These are phyloP conservation scores for Gymnopilus junonius DNA, from an alignment of 768 basidiomycete genomes.

Conservation along the genomic window DNA sequence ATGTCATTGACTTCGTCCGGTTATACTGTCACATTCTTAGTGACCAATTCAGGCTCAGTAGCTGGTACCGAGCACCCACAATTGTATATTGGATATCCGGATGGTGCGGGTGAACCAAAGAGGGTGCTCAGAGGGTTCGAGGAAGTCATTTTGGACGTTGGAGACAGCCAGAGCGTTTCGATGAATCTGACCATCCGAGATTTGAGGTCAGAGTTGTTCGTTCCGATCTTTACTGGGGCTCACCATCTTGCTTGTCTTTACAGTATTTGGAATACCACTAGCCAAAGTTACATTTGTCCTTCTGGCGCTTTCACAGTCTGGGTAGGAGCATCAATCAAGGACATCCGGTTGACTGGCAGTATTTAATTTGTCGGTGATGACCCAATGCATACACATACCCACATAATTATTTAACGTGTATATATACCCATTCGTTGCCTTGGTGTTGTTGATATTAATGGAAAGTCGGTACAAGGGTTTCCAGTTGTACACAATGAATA, in stretches of 20 bases:
- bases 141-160: conserved; percentile 43
- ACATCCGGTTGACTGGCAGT: conserved; percentile 46
- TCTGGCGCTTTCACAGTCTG: conserved; percentile 54
- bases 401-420: neutral
- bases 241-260: neutral
- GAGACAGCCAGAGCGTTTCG: conserved; percentile 38
- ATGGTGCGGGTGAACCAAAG: conserved; percentile 49
- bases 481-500: too few relatives aligned
- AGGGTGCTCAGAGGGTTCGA: conserved; percentile 58
- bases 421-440: too few relatives aligned
- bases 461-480: too few relatives aligned
- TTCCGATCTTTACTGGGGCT: neutral
- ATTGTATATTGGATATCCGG: conserved; percentile 55
- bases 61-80: conserved; percentile 59
- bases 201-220: conserved; percentile 42
- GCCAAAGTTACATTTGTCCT: conserved; percentile 55
- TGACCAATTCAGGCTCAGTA: conserved; percentile 52
- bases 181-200: conserved; percentile 44
- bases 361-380: conserved; percentile 16
- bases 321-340: conserved; percentile 55
- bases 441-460: too few relatives aligned
- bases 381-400: neutral
- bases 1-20: conserved; percentile 37
- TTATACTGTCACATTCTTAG: conserved; percentile 43
- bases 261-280: conserved; percentile 57